Evolutionary conservation across 1,284 basidiomycete genomes (phyloP).

Genomic region (Cryptococcus sp.): DNA sequence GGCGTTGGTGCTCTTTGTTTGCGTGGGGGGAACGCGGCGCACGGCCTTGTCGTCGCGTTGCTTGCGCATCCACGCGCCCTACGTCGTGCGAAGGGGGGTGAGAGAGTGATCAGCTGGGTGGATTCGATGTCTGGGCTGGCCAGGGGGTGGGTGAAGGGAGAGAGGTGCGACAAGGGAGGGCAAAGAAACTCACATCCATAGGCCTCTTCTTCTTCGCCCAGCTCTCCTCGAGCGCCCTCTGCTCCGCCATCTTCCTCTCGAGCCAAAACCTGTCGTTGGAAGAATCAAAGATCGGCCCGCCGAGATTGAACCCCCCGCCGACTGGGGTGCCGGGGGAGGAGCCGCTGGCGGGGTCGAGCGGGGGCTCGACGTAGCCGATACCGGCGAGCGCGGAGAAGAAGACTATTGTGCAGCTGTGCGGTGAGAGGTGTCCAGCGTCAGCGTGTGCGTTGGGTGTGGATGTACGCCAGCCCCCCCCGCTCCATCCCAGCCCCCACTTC

Average conservation of each 20-base stretch:
- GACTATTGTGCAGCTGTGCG: conserved; percentile 40
- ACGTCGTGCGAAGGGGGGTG: neutral
- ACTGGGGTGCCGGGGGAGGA: neutral
- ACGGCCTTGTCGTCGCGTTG: conserved; percentile 41
- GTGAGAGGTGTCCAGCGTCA: neutral
- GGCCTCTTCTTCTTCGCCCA: conserved; percentile 46
- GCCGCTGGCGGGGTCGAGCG: neutral
- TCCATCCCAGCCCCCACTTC: too few relatives aligned
- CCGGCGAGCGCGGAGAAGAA: conserved; percentile 49
- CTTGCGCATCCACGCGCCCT: conserved; percentile 47
- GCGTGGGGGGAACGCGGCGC: conserved; percentile 10
- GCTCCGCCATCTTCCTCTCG: conserved; percentile 33
- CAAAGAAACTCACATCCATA: conserved; percentile 44
- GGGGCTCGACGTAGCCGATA: conserved; percentile 43
- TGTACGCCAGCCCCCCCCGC: too few relatives aligned
- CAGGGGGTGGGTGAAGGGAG: too few relatives aligned
- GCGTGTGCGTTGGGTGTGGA: neutral
- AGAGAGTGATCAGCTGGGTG: neutral
- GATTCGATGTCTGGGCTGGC: neutral
- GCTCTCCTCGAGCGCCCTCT: conserved; percentile 38
- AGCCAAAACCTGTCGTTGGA: conserved; percentile 12
- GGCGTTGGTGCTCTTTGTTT: neutral
- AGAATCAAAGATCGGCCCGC: conserved; percentile 36
- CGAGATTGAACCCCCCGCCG: conserved; percentile 26
- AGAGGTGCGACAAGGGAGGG: too few relatives aligned